These are phyloP conservation scores for Fusarium sp. DNA, from an alignment of 2,329 filamentous ascomycete species.

Conservation along the genomic window DNA sequence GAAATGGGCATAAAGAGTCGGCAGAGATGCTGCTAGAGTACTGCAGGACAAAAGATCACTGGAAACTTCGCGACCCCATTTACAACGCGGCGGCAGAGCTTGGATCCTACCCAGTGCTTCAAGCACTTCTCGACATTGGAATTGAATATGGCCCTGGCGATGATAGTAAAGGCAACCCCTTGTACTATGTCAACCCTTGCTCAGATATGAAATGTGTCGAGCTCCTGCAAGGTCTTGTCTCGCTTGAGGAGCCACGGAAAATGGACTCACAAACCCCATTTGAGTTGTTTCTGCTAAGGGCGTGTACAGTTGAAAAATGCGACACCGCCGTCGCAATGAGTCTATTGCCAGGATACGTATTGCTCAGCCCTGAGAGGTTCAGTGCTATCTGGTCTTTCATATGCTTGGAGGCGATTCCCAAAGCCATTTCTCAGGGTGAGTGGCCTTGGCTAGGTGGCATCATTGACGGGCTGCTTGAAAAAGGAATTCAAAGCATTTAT, in stretches of 20 bases:
- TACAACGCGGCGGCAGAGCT: neutral
- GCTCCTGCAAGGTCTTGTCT: neutral
- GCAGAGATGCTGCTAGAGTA: neutral
- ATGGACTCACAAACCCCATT: constrained; percentile 1
- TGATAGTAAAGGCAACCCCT: neutral
- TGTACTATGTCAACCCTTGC: neutral
- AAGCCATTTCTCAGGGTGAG: too few species aligned
- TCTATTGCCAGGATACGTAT: accelerated
- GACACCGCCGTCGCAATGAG: neutral
- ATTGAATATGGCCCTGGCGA: constrained; percentile 1
- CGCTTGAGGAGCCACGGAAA: neutral
- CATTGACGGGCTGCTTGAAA: neutral
- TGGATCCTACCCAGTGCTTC: neutral
- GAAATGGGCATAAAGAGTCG: accelerated
- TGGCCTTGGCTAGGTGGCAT: neutral
- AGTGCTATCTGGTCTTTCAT: neutral
- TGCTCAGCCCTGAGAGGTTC: neutral
- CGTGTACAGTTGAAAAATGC: neutral
- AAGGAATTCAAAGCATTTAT: neutral
- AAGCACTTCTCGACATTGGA: neutral
- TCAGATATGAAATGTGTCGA: neutral
- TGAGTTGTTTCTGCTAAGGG: neutral
- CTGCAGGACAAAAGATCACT: neutral
- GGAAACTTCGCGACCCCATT: neutral
- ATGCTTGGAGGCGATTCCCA: neutral